A percentile compares a stretch with the other conserved stretches of the same genome.
Evolutionary conservation across 2,329 filamentous ascomycete species (phyloP).

Genomic region (Pseudodiploospora longispora): DNA sequence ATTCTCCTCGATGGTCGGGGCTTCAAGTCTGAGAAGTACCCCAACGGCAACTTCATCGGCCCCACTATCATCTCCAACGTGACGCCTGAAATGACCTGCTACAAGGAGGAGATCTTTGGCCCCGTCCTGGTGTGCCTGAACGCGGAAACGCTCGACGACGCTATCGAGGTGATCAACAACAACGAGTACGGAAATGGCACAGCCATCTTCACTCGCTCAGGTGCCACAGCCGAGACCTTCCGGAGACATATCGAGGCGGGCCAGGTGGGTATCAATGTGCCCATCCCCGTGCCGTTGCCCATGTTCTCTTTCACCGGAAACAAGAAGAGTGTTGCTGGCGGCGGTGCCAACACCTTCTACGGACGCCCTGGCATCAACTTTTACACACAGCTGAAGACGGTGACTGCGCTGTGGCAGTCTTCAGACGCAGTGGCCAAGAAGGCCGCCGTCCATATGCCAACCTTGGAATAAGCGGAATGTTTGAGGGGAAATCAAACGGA

Average conservation of each 20-base stretch:
- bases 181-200: conserved; percentile 85
- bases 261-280: conserved; percentile 80
- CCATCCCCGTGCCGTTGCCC: conserved; percentile 63
- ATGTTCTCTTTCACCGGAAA: conserved; percentile 69
- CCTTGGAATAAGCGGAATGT: conserved; percentile 4
- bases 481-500: neutral
- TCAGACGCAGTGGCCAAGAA: conserved; percentile 79
- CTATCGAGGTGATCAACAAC: conserved; percentile 71
- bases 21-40: conserved; percentile 67
- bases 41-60: conserved; percentile 77
- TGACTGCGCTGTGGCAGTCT: conserved; percentile 82
- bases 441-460: conserved; percentile 85
- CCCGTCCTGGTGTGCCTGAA: conserved; percentile 77
- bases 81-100: conserved; percentile 73
- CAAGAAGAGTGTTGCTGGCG: conserved; percentile 88
- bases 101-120: conserved; percentile 78
- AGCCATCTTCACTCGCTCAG: conserved; percentile 75
- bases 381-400: conserved; percentile 96
- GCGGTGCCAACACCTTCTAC: conserved; percentile 90
- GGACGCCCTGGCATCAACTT: conserved; percentile 87
- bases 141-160: conserved; percentile 69
- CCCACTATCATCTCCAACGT: conserved; percentile 80
- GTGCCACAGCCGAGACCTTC: conserved; percentile 69
- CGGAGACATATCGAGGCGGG: conserved; percentile 75
- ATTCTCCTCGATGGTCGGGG: conserved; percentile 76